These are phyloP conservation scores for Podospora conica DNA, from an alignment of 495 filamentous ascomycete genomes.

Conservation along the genomic window DNA sequence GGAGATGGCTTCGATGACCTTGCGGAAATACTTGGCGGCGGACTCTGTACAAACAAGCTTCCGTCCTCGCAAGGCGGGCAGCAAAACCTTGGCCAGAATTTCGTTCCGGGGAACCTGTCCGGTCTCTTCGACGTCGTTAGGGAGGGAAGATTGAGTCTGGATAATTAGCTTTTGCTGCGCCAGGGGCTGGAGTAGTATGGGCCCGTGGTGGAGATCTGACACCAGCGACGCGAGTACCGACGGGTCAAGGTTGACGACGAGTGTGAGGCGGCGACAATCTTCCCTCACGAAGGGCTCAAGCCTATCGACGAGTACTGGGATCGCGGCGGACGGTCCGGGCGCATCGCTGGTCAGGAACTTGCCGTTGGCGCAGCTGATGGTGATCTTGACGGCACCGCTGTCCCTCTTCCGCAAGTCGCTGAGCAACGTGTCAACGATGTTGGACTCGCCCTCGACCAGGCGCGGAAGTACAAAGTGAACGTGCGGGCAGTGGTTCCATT, in stretches of 20 bases:
- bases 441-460: constrained; percentile 23
- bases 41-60: constrained; percentile 33
- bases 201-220: constrained; percentile 37
- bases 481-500: constrained; percentile 30
- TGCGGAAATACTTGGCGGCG: constrained; percentile 34
- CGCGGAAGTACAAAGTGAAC: constrained; percentile 24
- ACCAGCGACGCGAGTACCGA: constrained; percentile 35
- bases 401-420: constrained; percentile 15
- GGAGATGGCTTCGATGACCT: constrained; percentile 34
- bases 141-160: constrained; percentile 22
- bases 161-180: constrained; percentile 31
- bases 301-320: constrained; percentile 19
- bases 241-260: constrained; percentile 35
- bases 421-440: constrained; percentile 23
- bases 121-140: constrained; percentile 29
- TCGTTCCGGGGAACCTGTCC: constrained; percentile 27
- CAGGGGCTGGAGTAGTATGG: constrained; percentile 22
- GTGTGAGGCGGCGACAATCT: constrained; percentile 25
- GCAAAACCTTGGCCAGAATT: constrained; percentile 29
- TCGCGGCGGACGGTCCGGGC: constrained; percentile 17
- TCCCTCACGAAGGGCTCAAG: constrained; percentile 19
- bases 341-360: constrained; percentile 14
- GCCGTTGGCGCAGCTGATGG: constrained; percentile 25
- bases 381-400: constrained; percentile 20
- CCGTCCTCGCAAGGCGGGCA: constrained; percentile 31